Percentiles rank a stretch among this genome's conserved stretches.
phyloP scores from a whole-genome alignment of 1,139 yeast genomes.

The Candida pseudoviswanathii region DNA sequence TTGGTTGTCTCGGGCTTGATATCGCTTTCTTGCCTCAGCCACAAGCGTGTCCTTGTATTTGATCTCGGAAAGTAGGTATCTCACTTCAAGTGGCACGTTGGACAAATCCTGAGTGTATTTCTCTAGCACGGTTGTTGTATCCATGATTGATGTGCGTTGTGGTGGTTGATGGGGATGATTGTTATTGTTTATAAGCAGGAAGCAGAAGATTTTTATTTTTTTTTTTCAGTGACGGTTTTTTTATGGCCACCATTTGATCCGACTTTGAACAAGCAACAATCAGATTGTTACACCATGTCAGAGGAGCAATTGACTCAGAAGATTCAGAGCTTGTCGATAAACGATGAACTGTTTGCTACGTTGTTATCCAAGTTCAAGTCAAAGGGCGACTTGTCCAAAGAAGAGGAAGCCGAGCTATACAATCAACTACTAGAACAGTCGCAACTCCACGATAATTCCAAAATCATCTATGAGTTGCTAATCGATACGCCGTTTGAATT shows the following conservation, averaged over 20 bases:
- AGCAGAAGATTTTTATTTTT: neutral
- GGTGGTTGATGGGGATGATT: neutral
- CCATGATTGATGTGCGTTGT: constrained; percentile 27
- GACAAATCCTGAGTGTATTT: constrained; percentile 59
- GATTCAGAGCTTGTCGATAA: constrained; percentile 2
- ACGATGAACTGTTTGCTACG: neutral
- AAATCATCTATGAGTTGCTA: constrained; percentile 20
- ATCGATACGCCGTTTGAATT: constrained; percentile 22
- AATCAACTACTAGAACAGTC: constrained; percentile 16
- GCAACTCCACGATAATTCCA: constrained; percentile 16
- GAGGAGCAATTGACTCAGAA: constrained; percentile 3
- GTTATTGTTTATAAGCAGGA: neutral
- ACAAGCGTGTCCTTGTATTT: constrained; percentile 68
- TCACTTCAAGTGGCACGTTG: constrained; percentile 88
- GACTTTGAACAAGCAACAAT: neutral
- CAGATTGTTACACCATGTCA: neutral
- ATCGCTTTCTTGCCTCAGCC: constrained; percentile 66
- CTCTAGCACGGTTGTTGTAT: constrained; percentile 51
- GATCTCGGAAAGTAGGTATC: constrained; percentile 78
- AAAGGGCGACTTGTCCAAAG: neutral
- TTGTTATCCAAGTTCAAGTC: neutral
- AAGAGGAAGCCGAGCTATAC: constrained; percentile 3
- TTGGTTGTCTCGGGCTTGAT: constrained; percentile 72
- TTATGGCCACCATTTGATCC: neutral
- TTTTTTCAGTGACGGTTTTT: neutral